phyloP scores from a whole-genome alignment of 441 rosid species.

The Syzygium syzygioides region DNA sequence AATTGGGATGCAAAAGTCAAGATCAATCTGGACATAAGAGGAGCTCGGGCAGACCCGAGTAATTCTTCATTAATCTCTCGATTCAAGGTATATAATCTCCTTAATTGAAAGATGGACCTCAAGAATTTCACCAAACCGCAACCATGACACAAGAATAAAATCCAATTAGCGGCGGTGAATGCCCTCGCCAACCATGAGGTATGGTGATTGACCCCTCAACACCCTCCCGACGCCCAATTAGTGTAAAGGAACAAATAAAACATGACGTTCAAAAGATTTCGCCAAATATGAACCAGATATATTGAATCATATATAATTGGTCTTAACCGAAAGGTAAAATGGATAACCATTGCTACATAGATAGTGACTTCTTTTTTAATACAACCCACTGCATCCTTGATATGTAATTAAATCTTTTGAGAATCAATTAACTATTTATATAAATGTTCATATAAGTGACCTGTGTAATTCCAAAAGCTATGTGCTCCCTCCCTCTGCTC shows the following conservation, averaged over 20 bases:
- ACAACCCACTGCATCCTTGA: neutral
- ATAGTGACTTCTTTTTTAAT: neutral
- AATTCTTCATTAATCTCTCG: neutral
- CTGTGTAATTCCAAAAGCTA: neutral
- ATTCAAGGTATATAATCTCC: neutral
- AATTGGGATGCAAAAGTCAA: neutral
- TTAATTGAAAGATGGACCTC: neutral
- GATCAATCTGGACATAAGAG: neutral
- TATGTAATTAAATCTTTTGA: neutral
- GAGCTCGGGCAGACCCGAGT: neutral
- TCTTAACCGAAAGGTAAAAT: neutral
- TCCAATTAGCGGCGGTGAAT: neutral
- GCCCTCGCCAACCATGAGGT: neutral
- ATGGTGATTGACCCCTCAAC: neutral
- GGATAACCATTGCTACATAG: neutral
- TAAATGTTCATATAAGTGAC: neutral
- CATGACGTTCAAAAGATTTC: neutral
- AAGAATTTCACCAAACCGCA: neutral
- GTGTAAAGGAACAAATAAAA: neutral
- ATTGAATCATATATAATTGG: neutral
- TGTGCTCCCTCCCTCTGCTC: neutral
- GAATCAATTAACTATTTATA: neutral
- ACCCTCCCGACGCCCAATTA: neutral
- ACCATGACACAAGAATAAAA: neutral
- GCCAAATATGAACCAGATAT: neutral